Percentiles rank a stretch among this genome's conserved stretches.
These are phyloP conservation scores for Anaeramoeba ignava DNA, from an alignment of 78 protist species.

Conservation along the genomic window DNA sequence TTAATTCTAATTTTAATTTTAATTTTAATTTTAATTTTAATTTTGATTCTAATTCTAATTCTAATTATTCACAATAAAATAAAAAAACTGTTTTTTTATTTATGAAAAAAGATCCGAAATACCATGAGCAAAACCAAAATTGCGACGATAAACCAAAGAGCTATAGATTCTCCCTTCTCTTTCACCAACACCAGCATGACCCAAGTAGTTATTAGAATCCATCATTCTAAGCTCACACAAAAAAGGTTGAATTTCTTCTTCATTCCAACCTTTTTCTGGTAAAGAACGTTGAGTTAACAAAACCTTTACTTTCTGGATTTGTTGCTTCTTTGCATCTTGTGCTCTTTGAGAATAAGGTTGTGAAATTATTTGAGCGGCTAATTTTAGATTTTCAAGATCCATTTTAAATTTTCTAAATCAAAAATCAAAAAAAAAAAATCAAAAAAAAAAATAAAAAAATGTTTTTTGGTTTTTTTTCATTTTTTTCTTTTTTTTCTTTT, in stretches of 20 bases:
- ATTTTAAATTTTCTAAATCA: background rate
- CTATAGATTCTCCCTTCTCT: slow-evolving; percentile 81
- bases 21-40: background rate
- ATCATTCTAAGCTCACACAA: background rate
- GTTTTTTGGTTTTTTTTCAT: too few relatives aligned
- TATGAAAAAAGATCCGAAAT: background rate
- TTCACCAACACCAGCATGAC: slow-evolving; percentile 89
- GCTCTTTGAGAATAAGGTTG: background rate
- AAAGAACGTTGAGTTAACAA: background rate
- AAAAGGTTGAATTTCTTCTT: background rate
- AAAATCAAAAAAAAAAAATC: slow-evolving; percentile 1
- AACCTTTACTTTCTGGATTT: background rate
- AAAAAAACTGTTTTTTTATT: background rate
- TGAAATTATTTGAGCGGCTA: background rate
- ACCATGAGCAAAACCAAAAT: slow-evolving; percentile 34
- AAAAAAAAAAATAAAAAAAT: too few relatives aligned
- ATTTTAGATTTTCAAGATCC: background rate
- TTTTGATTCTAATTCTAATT: slow-evolving; percentile 4
- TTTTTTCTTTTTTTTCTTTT: too few relatives aligned
- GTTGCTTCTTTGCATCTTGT: background rate
- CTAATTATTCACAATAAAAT: background rate
- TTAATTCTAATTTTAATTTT: background rate
- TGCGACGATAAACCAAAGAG: slow-evolving; percentile 47
- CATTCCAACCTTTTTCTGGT: background rate
- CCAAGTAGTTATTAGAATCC: slow-evolving; percentile 18